These are phyloP conservation scores for Aspergillus hortae DNA, from an alignment of 2,329 filamentous ascomycete genomes.

Conservation along the genomic window DNA sequence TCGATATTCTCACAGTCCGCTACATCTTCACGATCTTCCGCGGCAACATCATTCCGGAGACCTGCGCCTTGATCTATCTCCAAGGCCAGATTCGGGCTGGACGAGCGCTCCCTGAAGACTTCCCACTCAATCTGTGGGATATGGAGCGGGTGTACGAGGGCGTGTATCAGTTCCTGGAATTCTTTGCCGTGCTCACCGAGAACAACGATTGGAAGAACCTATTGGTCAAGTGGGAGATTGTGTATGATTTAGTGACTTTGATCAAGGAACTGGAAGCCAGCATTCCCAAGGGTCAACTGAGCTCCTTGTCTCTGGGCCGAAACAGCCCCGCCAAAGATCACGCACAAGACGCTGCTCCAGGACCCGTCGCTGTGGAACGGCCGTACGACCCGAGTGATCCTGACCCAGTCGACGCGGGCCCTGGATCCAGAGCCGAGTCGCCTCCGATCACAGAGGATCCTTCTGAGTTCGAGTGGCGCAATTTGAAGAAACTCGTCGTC, in stretches of 20 bases:
- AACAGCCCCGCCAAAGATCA: constrained; percentile 26
- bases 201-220: constrained; percentile 78
- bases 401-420: constrained; percentile 39
- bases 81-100: constrained; percentile 84
- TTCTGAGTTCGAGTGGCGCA: constrained; percentile 68
- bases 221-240: constrained; percentile 86
- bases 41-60: constrained; percentile 88
- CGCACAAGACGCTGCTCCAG: constrained; percentile 30
- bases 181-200: constrained; percentile 85
- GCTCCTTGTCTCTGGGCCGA: constrained; percentile 31
- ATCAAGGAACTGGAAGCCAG: constrained; percentile 83
- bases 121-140: constrained; percentile 93
- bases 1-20: constrained; percentile 68
- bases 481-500: constrained; percentile 89
- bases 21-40: constrained; percentile 93
- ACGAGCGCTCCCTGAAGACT: constrained; percentile 74
- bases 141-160: constrained; percentile 97
- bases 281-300: constrained; percentile 76
- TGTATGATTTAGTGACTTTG: constrained; percentile 82
- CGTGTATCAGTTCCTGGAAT: constrained; percentile 89
- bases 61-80: constrained; percentile 87
- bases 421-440: constrained; percentile 43
- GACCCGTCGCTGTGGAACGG: constrained; percentile 57
- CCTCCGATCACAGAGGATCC: constrained; percentile 58
- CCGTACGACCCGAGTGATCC: constrained; percentile 56